A percentile compares a stretch with the other conserved stretches of the same genome.
phyloP scores from a whole-genome alignment of 2,329 filamentous ascomycete species.

The Akanthomyces uredinophilus region DNA sequence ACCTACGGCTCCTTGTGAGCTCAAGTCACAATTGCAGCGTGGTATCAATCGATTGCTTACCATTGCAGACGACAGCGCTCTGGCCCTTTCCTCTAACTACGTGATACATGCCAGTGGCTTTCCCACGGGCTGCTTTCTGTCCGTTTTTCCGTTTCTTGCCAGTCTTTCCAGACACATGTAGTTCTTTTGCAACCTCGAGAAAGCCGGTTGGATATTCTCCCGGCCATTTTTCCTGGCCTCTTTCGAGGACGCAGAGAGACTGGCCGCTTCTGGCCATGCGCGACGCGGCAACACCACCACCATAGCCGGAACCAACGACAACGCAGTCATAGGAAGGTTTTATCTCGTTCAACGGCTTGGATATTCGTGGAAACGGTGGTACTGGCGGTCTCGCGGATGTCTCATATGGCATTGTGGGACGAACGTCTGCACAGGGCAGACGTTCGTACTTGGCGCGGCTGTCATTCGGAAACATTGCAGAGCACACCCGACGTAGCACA shows the following conservation, averaged over 20 bases:
- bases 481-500: background rate
- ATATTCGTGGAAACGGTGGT: background rate
- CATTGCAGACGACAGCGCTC: slow-evolving; percentile 56
- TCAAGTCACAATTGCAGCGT: no score
- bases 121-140: slow-evolving; percentile 39
- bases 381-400: background rate
- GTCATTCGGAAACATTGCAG: background rate
- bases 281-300: slow-evolving; percentile 60
- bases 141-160: slow-evolving; percentile 21
- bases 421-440: background rate
- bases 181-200: slow-evolving; percentile 42
- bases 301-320: slow-evolving; percentile 65
- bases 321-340: slow-evolving; percentile 56
- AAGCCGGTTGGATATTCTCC: slow-evolving; percentile 55
- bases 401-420: background rate
- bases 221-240: slow-evolving; percentile 61
- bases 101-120: slow-evolving; percentile 59
- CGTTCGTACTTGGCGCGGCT: background rate
- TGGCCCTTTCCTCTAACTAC: slow-evolving; percentile 58
- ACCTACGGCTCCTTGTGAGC: slow-evolving; percentile 30
- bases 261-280: slow-evolving; percentile 54
- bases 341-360: background rate
- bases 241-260: slow-evolving; percentile 59
- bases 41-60: slow-evolving; percentile 26
- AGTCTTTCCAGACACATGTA: slow-evolving; percentile 39